phyloP scores from a whole-genome alignment of 73 alveolate species.

The Paramecium tetraurelia region DNA sequence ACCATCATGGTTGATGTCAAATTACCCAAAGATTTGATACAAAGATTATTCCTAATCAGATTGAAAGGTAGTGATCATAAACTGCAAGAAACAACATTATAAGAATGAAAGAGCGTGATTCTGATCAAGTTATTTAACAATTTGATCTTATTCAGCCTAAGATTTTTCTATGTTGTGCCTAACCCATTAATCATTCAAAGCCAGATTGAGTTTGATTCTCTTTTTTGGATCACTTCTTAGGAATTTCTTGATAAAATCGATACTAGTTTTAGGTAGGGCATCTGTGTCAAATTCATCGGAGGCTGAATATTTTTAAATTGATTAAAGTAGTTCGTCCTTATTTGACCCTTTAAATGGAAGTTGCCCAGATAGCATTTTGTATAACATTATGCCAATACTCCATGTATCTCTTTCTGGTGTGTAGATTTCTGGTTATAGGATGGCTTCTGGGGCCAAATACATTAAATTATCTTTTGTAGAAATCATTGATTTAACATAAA shows the following conservation, averaged over 20 bases:
- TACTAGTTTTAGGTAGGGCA: neutral
- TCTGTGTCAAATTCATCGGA: neutral
- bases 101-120: neutral
- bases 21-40: neutral
- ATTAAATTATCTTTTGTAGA: neutral
- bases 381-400: slow-evolving; percentile 65
- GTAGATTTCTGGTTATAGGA: neutral
- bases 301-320: neutral
- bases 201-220: neutral
- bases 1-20: neutral
- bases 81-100: neutral
- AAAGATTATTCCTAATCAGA: slow-evolving; percentile 1
- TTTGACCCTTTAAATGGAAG: slow-evolving; percentile 62
- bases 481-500: neutral
- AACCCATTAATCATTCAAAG: neutral
- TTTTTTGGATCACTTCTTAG: neutral
- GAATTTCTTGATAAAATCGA: neutral
- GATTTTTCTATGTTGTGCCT: neutral
- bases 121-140: neutral
- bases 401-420: slow-evolving; percentile 54
- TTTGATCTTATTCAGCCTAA: neutral
- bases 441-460: neutral
- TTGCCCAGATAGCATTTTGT: slow-evolving; percentile 52
- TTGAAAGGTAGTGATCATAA: neutral
- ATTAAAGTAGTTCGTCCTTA: neutral